Percentiles rank a stretch among this genome's conserved stretches.
Conservation (phyloP, 805 yeast species). For the Suhomyces emberorum region DNA sequence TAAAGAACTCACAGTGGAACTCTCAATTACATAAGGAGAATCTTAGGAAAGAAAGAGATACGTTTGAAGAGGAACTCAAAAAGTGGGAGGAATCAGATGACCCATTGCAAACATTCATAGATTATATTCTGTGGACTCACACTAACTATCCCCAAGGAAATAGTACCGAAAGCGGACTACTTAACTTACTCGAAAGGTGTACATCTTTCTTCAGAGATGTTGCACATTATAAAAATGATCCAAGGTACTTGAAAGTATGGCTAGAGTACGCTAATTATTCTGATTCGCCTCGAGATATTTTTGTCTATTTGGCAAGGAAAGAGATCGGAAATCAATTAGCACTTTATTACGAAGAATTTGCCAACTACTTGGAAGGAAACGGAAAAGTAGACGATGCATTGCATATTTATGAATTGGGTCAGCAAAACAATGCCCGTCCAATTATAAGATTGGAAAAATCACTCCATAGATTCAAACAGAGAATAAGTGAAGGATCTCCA, state of each 20-base stretch:
- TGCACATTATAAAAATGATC: slow-evolving; percentile 72
- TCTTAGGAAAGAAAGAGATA: slow-evolving; percentile 34
- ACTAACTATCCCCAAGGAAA: slow-evolving; percentile 60
- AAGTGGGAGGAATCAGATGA: slow-evolving; percentile 69
- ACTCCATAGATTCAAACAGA: slow-evolving; percentile 42
- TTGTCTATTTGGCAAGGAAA: slow-evolving; percentile 64
- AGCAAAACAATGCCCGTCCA: slow-evolving; percentile 67
- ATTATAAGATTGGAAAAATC: slow-evolving; percentile 27
- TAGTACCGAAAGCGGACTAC: slow-evolving; percentile 60
- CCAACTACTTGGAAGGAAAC: slow-evolving; percentile 53
- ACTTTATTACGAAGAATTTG: slow-evolving; percentile 75
- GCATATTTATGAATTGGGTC: slow-evolving; percentile 56
- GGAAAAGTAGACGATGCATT: slow-evolving; percentile 53
- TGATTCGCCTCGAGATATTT: slow-evolving; percentile 68
- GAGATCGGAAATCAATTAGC: slow-evolving; percentile 69
- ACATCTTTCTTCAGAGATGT: slow-evolving; percentile 65
- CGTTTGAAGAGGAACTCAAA: slow-evolving; percentile 49
- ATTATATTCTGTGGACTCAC: slow-evolving; percentile 72
- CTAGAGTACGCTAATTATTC: slow-evolving; percentile 66
- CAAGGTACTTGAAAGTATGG: slow-evolving; percentile 80
- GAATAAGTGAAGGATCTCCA: slow-evolving; percentile 19
- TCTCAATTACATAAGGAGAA: slow-evolving; percentile 20
- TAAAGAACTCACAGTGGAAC: slow-evolving; percentile 22
- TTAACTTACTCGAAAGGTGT: slow-evolving; percentile 65
- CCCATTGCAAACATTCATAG: slow-evolving; percentile 74